Base-by-base conservation (phyloP, 2,329 filamentous ascomycete species). In the Neopestalotiopsis rosae region DNA sequence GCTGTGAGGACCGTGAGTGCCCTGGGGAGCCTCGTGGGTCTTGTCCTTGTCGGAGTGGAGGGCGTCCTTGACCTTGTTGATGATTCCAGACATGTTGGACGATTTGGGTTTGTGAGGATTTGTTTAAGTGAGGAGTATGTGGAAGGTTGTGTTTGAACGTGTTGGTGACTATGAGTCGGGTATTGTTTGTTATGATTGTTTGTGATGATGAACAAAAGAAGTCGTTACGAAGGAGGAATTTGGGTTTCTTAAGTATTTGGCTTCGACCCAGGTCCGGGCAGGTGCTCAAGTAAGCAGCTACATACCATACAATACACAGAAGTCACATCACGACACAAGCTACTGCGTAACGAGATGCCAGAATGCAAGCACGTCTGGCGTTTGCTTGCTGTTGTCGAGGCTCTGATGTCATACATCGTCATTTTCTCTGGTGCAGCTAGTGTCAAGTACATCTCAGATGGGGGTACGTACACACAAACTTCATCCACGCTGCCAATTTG, bases 11-110 rank as follows among this genome's bases (percentile, higher is more conserved):
- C 77, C 79, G 63, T 80, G 74, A n/a, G 78, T 75, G 32, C 74
- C 77, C 68, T 77, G 74, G 13, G 77, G 74, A 49, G 71, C 72
- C 28, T 74, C 72, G 12, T 71, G 70, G 49, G 72, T 75, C 74
- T 84, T 81, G 78, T 85, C 81, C 75, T 84, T 81, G 78, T 85
- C 82, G 70, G 81, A 79, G 74, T 81, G 76, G 69, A 89, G 77
- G 71, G 82, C 85, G 4, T 89, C 86, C 84, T 89, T 89, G 78
- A 88, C 84, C 80, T 89, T 89, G 83, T 89, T 85, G 76, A 88
- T 79, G 75, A 89, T 80, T 73, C 80, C 79, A 79, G 87, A 88
- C 87, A 89, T 89, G 76, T 71, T 88, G 81, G 68, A 62, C 75
- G 69, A 66, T 74, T 56, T 24, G 32, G 10, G 13, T 20, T 12